Evolutionary conservation across 176 grass and related monocot species (phyloP).

Genomic region (Aegilops longissima): DNA sequence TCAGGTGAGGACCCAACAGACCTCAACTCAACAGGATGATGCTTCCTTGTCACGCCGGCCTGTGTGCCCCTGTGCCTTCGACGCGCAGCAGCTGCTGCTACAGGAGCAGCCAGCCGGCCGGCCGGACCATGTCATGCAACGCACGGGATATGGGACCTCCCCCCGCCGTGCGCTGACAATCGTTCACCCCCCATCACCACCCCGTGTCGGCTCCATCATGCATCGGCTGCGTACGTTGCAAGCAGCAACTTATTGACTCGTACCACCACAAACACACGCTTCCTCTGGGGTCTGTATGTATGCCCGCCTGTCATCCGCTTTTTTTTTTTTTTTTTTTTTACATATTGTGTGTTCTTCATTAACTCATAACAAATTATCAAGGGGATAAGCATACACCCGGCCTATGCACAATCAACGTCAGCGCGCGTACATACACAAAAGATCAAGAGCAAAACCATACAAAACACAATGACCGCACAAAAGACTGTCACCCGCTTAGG

Average conservation of each 20-base stretch:
- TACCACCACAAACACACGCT: slow-evolving; percentile 3
- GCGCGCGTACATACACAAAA: no score
- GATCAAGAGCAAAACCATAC: no score
- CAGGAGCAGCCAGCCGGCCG: not conserved
- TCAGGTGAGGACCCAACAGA: not conserved
- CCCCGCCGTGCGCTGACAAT: slow-evolving; percentile 10
- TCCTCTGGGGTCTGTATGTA: not conserved
- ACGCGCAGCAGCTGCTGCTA: not conserved
- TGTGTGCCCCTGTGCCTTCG: not conserved
- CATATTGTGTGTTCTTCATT: no score
- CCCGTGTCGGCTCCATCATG: slow-evolving; percentile 6
- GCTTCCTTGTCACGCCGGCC: slow-evolving; percentile 45
- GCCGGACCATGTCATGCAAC: slow-evolving; percentile 3
- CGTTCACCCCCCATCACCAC: slow-evolving; percentile 16
- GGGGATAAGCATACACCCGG: no score
- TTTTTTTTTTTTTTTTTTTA: accelerated
- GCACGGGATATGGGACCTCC: slow-evolving; percentile 16
- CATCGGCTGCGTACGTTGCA: slow-evolving; percentile 29
- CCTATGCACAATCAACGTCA: no score
- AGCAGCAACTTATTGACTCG: not conserved
- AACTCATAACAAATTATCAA: no score
- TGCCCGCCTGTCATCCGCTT: not conserved
- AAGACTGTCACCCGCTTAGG: no score
- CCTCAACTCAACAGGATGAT: not conserved
- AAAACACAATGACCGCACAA: no score